Evolutionary conservation across 2,329 filamentous ascomycete genomes (phyloP), one percentile per base, ranked within the genome.

Genomic region (Phyllosticta citrichinensis): DNA sequence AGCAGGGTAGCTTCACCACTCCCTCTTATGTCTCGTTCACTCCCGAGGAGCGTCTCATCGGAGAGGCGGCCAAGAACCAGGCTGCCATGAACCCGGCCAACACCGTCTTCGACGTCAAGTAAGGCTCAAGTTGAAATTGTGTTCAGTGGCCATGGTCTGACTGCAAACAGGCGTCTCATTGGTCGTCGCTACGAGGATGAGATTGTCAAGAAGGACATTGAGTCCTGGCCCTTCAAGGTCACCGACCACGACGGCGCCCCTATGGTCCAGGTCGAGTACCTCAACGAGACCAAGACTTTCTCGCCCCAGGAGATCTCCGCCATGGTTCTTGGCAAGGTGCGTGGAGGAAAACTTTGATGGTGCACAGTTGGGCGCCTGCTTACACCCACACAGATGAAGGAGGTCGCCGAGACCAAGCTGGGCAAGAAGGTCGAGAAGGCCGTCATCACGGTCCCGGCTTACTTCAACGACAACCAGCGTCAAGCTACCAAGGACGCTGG

Each of bases 381-480:
- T 56, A 72, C 66, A 68, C 57, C 63, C 53, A 60, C 47, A 66
- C 72, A 96, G 93, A 97, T 97, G 93, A 96, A 96, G 85, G 94
- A 99, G 81, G 91, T 97, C 76, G 94, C 94, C 73, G 94, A 99
- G 84, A 84, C 83, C 79, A 97, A 99, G 86, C 87, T 99, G 71
- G 94, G 91, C 79, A 96, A 95, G 88, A 96, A 94, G 83, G 92
- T 97, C 73, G 87, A 94, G 81, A 97, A 97, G 87, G 94, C 94
- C 67, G 94, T 99, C 77, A 92, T 99, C 79, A 99, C 94, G 65
- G 94, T 97, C 63, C 94, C 94, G 62, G 94, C 94, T 75, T 99
- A 99, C 86, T 99, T 99, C 90, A 97, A 97, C 85, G 94, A 99
- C 87, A 96, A 96, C 84, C 94, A 99, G 84, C 89, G 94, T 81